Percentiles rank a stretch among this genome's conserved stretches.
Conservation (phyloP, 1,284 basidiomycete species). For the Dichomitus squalens region DNA sequence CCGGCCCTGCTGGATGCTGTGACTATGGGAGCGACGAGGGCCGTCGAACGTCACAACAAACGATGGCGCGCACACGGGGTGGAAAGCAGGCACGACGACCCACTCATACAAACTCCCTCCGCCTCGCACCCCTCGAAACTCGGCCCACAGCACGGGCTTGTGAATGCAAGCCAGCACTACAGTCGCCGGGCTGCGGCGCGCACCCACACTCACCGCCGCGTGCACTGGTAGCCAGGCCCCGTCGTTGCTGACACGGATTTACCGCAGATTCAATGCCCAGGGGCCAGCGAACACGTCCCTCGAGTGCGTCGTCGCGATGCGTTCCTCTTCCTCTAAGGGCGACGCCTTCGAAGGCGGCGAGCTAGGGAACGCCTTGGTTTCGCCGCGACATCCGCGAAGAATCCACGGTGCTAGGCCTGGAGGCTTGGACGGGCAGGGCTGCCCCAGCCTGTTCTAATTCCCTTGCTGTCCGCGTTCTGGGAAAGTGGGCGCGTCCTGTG, state of each 20-base stretch:
- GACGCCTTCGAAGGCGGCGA: background rate
- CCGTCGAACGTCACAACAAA: background rate
- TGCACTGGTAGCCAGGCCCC: conserved; percentile 4
- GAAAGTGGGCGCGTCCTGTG: background rate
- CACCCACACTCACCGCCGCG: conserved; percentile 16
- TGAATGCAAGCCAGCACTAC: conserved; percentile 7
- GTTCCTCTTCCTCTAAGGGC: background rate
- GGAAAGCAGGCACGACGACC: background rate
- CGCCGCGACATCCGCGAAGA: conserved; percentile 20
- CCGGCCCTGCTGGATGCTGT: conserved; percentile 1
- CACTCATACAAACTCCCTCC: too few species aligned
- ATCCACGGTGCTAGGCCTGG: conserved; percentile 12
- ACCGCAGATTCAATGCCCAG: background rate
- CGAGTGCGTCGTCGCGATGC: background rate
- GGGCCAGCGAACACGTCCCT: background rate
- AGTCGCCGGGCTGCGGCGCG: background rate
- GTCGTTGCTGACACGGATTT: background rate
- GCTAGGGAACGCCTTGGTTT: conserved; percentile 11
- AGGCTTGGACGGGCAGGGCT: conserved; percentile 4
- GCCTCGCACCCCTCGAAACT: conserved; percentile 5
- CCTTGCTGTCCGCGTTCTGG: conserved; percentile 10
- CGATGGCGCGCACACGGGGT: conserved; percentile 8
- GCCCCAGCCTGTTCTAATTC: conserved; percentile 2
- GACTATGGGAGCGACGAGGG: conserved; percentile 10
- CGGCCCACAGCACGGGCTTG: conserved; percentile 9